Evolutionary conservation across 345 rosid species (phyloP).

Genomic region (Eucalyptus decipiens): DNA sequence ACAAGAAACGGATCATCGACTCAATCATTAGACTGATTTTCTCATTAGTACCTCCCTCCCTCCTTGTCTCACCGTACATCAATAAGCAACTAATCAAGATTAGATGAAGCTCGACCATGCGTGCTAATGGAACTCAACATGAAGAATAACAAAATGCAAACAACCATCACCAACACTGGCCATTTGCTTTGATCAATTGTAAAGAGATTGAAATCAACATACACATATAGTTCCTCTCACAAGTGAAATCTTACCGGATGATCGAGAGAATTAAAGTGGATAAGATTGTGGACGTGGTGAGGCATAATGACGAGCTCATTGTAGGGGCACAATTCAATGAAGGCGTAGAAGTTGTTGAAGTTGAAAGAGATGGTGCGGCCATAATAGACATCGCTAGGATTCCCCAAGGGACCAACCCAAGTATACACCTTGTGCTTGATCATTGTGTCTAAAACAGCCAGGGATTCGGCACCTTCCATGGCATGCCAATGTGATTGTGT

Average conservation of each 20-base stretch:
- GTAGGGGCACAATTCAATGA: slow-evolving; percentile 45
- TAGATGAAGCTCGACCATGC: no score
- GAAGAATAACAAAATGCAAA: background rate
- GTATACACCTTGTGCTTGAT: no score
- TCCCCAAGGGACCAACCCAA: no score
- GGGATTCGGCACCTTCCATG: background rate
- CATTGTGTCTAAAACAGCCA: fast-evolving
- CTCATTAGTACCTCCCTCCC: background rate
- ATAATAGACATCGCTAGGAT: slow-evolving; percentile 40
- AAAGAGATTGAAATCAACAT: background rate
- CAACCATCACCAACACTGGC: background rate
- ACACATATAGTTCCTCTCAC: background rate
- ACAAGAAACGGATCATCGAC: background rate
- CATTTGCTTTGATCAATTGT: background rate
- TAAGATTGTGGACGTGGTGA: background rate
- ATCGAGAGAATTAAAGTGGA: background rate
- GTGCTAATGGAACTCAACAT: background rate
- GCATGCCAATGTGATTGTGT: background rate
- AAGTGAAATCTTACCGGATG: fast-evolving
- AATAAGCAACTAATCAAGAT: background rate
- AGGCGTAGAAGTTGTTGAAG: slow-evolving; percentile 55
- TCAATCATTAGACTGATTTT: background rate
- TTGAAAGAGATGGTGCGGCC: slow-evolving; percentile 51
- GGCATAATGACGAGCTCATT: slow-evolving; percentile 48
- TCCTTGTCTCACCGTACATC: background rate